Evolutionary conservation across 2,329 filamentous ascomycete genomes (phyloP), one percentile per base, ranked within the genome.

Genomic region (Colletotrichum noveboracense): DNA sequence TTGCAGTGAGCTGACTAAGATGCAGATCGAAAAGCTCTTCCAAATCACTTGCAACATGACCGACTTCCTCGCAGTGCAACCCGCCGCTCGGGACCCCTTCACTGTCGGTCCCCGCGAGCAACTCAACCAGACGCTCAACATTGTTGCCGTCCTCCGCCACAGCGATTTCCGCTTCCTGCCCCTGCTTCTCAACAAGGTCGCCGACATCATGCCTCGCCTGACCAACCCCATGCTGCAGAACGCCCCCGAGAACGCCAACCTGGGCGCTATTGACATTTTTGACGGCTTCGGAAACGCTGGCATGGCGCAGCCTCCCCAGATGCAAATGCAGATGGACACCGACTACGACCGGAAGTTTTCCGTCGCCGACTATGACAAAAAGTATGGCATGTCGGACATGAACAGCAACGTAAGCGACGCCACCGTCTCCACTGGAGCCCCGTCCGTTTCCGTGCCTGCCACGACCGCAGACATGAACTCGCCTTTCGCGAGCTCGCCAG

Each of bases 131-230:
- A 89, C 96, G 34, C 86, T 94, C 55, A 91, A 90, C 74, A 88
- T 95, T 10, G 87, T 96, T 4, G 92, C 93, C 3, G 87, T 91
- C 10, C 89, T 97, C 21, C 94, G 94, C n/a, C 93, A 91, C 73
- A 94, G 94, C 8, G 90, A 96, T 72, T 90, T 93, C 77, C 93
- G 94, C 67, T 97, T 95, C 81, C 87, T 96, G 16, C 95, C 95
- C 4, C 88, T 97, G 1, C 88, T 98, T 2, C 85, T 97, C 71
- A 91, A 90, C 82, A 97, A 96, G 85, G 90, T 96, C 52, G 89
- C 93, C 76, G 94, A 96, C 56, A 89, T 93, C 5, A 85, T 96
- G 5, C 93, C 94, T 9, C 88, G 88, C 16, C 86, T 93, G 18
- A 87, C 88, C 74, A 91, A 89, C 78, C 92, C 91, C 2, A 89